Evolutionary conservation across 2,329 filamentous ascomycete genomes (phyloP).

Genomic region (Colletotrichum salicis): DNA sequence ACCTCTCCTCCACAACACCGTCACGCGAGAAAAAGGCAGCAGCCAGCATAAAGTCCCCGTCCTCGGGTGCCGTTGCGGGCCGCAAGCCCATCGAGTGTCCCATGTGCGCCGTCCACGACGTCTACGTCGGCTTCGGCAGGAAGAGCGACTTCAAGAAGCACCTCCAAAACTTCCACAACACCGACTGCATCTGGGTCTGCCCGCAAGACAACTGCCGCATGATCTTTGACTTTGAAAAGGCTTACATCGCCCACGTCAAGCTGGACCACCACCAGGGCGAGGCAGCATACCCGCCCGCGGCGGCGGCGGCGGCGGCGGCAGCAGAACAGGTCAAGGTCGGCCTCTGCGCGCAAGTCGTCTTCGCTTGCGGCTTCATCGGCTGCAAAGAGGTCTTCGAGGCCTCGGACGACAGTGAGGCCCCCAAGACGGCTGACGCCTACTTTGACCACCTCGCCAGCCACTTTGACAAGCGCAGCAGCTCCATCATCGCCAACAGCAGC

Average conservation of each 20-base stretch:
- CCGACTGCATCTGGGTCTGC: slow-evolving; percentile 56
- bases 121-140: slow-evolving; percentile 56
- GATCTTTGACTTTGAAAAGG: slow-evolving; percentile 57
- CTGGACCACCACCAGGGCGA: slow-evolving; percentile 48
- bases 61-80: background rate
- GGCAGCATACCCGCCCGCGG: slow-evolving; percentile 41
- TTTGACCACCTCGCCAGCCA: slow-evolving; percentile 60
- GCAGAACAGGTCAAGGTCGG: slow-evolving; percentile 52
- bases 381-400: slow-evolving; percentile 58
- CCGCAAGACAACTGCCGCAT: slow-evolving; percentile 53
- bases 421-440: slow-evolving; percentile 53
- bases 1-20: slow-evolving; percentile 20
- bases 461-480: slow-evolving; percentile 51
- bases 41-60: background rate
- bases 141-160: slow-evolving; percentile 62
- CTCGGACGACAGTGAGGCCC: slow-evolving; percentile 47
- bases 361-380: slow-evolving; percentile 54
- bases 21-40: slow-evolving; percentile 51
- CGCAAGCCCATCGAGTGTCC: slow-evolving; percentile 50
- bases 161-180: slow-evolving; percentile 58
- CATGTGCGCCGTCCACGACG: slow-evolving; percentile 58
- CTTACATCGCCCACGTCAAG: slow-evolving; percentile 57
- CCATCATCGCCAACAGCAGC: slow-evolving; percentile 49
- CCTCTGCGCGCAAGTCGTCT: slow-evolving; percentile 56
- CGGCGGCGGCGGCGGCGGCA: slow-evolving; percentile 44